These are phyloP conservation scores for Leptographium wingfieldii DNA, from an alignment of 2,329 filamentous ascomycete species.

Conservation along the genomic window DNA sequence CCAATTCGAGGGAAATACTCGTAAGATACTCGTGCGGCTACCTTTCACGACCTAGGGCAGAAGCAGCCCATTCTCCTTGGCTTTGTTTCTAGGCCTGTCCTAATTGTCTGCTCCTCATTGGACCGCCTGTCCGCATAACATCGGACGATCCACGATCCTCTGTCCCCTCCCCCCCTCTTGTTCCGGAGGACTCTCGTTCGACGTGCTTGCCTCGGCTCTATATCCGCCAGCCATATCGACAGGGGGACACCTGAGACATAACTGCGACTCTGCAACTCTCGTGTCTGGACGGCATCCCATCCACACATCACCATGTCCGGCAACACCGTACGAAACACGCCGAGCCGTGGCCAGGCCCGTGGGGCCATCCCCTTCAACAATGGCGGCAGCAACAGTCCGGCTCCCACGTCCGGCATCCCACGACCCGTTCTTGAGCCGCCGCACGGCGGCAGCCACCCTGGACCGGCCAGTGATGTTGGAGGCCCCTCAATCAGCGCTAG, in stretches of 20 bases:
- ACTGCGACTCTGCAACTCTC: not conserved
- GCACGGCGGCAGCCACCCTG: conserved; percentile 17
- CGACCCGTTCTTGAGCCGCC: conserved; percentile 54
- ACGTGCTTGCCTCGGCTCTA: not conserved
- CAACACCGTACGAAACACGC: conserved; percentile 58
- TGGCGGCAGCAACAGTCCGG: conserved; percentile 45
- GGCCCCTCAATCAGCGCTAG: conserved; percentile 71
- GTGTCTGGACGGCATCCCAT: not conserved
- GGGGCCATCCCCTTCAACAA: conserved; percentile 46
- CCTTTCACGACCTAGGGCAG: not conserved
- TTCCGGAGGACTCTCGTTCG: not conserved
- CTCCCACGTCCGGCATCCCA: conserved; percentile 50
- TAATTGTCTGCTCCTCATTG: not conserved
- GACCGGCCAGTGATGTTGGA: conserved; percentile 42
- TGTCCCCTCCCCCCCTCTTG: not conserved
- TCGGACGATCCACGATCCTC: not conserved
- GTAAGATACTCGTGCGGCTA: not conserved
- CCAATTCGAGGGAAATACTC: not conserved
- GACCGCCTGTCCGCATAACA: not conserved
- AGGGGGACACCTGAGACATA: not conserved
- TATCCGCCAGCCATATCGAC: not conserved
- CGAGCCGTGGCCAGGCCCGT: conserved; percentile 47
- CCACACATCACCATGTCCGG: conserved; percentile 33
- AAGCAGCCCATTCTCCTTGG: not conserved
- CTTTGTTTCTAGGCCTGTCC: not conserved